Base-by-base conservation (phyloP, 257 asterid genomes). In the Cruciata laevipes region DNA sequence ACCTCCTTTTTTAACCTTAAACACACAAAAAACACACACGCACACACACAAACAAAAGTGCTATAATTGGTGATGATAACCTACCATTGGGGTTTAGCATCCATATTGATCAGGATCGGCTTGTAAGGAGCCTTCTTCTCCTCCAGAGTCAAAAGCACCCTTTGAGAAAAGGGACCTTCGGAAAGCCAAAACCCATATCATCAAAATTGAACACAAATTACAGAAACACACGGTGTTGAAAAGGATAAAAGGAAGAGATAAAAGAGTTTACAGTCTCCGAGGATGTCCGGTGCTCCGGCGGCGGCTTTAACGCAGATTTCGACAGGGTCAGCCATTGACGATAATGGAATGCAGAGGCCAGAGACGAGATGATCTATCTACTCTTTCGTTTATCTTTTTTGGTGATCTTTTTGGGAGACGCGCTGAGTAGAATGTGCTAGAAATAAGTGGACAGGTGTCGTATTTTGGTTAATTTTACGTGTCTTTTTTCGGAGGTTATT, bases 231-330 rank as follows among this genome's bases (percentile, higher is more conserved):
- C 30, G n/a, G n/a, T n/a, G n/a, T 23, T 17, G 2, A 20, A 25
- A 57, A 47, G 8, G 21, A 1, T 14, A 18, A 55, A 3, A 53
- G 20, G n/a, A n/a, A 59, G 13, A n/a, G 31, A 16, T 18, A 0
- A 66, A n/a, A 69, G 66, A 20, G 57, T 67, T 69, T 85, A 89
- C 96, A 89, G 81, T 87, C 96, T 69, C 96, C 96, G 9, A 78
- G 89, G 16, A 73, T 30, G 61, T 81, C 74, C 35, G 93, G 90
- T 27, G 85, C 85, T 52, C 92, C 95, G 17, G 67, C 8, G 68
- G 96, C 96, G 63, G 90, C 95, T 82, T 89, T 89, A 23, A 82
- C 92, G 76, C 85, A 80, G 69, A 83, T 37, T 76, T 90, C 97
- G 31, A 84, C 78, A 3, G 71, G 76, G 27, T 40, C 61, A n/a